Percentiles rank a stretch among this genome's conserved stretches.
These are phyloP conservation scores for Xylaria sp. DNA, from an alignment of 2,329 filamentous ascomycete genomes.

Conservation along the genomic window DNA sequence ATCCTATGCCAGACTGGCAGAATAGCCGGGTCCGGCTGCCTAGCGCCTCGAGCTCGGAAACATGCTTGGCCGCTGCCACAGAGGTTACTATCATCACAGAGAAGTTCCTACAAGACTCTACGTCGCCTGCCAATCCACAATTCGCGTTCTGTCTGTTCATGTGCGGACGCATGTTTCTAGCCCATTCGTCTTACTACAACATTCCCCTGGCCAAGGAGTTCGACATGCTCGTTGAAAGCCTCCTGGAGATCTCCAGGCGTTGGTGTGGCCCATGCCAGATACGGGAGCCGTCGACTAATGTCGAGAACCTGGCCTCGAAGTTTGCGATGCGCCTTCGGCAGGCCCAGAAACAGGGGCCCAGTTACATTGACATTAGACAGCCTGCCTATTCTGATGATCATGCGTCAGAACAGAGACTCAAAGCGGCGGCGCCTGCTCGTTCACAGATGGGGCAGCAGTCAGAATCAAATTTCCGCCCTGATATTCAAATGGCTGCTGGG, in stretches of 20 bases:
- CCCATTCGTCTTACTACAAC: conserved; percentile 39
- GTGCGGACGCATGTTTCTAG: conserved; percentile 46
- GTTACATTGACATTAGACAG: conserved; percentile 38
- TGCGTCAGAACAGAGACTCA: not conserved
- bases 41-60: conserved; percentile 50
- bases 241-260: conserved; percentile 42
- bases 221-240: conserved; percentile 37
- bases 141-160: conserved; percentile 52
- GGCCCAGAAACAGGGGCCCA: conserved; percentile 32
- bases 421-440: not conserved
- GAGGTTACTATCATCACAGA: conserved; percentile 50
- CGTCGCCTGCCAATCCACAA: conserved; percentile 39
- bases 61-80: conserved; percentile 48
- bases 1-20: conserved; percentile 40
- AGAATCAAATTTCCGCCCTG: not conserved
- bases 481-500: not conserved
- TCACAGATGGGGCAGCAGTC: not conserved
- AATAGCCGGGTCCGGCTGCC: conserved; percentile 42
- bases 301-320: conserved; percentile 40
- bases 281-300: conserved; percentile 13
- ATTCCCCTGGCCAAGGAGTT: conserved; percentile 36
- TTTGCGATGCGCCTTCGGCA: conserved; percentile 37
- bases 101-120: conserved; percentile 48
- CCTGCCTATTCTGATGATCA: conserved; percentile 38
- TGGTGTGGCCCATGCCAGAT: too few species aligned